Evolutionary conservation across 2,329 filamentous ascomycete genomes (phyloP).

Genomic region (Lasiodiplodia hormozganensis): DNA sequence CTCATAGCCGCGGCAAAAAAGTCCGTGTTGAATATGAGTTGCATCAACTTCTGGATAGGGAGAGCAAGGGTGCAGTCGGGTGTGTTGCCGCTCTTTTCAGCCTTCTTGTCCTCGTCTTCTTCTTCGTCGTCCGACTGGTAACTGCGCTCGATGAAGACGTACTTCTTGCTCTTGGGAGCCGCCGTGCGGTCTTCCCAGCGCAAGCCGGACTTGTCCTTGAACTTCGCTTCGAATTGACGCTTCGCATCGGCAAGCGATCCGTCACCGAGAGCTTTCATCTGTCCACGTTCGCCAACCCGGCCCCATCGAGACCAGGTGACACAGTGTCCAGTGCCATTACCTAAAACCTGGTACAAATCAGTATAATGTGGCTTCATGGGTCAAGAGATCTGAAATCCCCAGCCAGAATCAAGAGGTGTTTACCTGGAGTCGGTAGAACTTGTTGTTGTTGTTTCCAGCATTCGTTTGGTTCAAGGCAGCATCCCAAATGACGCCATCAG

Average conservation of each 20-base stretch:
- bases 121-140: slow-evolving; percentile 74
- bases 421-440: slow-evolving; percentile 80
- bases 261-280: slow-evolving; percentile 50
- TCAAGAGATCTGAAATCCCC: neutral
- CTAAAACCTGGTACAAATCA: slow-evolving; percentile 31
- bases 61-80: slow-evolving; percentile 52
- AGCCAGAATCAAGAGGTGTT: slow-evolving; percentile 8
- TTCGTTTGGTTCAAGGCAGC: slow-evolving; percentile 82
- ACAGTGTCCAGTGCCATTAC: slow-evolving; percentile 46
- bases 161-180: slow-evolving; percentile 68
- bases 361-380: neutral
- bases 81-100: slow-evolving; percentile 31
- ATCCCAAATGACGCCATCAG: slow-evolving; percentile 73
- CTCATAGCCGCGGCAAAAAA: slow-evolving; percentile 73
- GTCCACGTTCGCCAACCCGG: slow-evolving; percentile 67
- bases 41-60: slow-evolving; percentile 72
- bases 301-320: slow-evolving; percentile 82
- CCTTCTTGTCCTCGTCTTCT: slow-evolving; percentile 52
- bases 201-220: slow-evolving; percentile 63
- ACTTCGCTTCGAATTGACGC: slow-evolving; percentile 60
- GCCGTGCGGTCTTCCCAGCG: slow-evolving; percentile 58
- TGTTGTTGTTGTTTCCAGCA: slow-evolving; percentile 75
- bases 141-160: slow-evolving; percentile 80
- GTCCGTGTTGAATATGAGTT: slow-evolving; percentile 81
- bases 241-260: slow-evolving; percentile 50